Base-by-base conservation (phyloP, 2,329 filamentous ascomycete species). In the Fusarium musae region DNA sequence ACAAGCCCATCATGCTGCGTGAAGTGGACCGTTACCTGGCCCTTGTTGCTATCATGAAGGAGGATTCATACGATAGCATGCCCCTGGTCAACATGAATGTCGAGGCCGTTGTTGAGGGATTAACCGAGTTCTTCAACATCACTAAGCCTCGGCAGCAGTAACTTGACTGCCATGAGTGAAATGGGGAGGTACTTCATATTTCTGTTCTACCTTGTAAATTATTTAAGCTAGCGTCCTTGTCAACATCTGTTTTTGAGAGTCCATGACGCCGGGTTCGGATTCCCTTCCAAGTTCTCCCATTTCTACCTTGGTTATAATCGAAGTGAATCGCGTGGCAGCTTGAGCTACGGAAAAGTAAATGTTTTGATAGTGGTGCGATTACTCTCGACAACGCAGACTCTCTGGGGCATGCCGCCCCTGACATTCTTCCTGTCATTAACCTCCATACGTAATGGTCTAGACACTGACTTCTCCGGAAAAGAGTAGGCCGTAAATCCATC, bases 21-120 rank as follows among this genome's bases (percentile, higher is more conserved):
- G 91, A 93, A 83, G 91, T 93, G 21, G 91, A 93, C 77, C 88
- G 89, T 70, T 95, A 95, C 79, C 86, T 96, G 50, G 93, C 93
- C 1, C 86, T 97, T 19, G 93, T 97, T 39, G 94, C 93, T 67
- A 92, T 97, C 71, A 95, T 96, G 93, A 93, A 92, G 80, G 93
- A 96, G 79, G 93, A 93, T 61, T 93, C 92, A 34, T 93, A 94
- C 76, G 92, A 95, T 79, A 93, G 93, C 85, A 94, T 96, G 85
- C 92, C 93, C 8, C 85, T 95, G 70, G 93, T 97, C 70, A 94
- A 95, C 76, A 94, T 96, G 89, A 96, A 97, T 77, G 93, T 96
- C 5, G 92, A 94, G 77, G 91, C 93, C 1, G 92, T 95, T 37
- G 93, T 95, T 56, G 90, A 93, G 77, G 93, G 93, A 0, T 82